A percentile compares a stretch with the other conserved stretches of the same genome.
Conservation (phyloP, 768 basidiomycete genomes). For the Rhodotorula kratochvilovae region DNA sequence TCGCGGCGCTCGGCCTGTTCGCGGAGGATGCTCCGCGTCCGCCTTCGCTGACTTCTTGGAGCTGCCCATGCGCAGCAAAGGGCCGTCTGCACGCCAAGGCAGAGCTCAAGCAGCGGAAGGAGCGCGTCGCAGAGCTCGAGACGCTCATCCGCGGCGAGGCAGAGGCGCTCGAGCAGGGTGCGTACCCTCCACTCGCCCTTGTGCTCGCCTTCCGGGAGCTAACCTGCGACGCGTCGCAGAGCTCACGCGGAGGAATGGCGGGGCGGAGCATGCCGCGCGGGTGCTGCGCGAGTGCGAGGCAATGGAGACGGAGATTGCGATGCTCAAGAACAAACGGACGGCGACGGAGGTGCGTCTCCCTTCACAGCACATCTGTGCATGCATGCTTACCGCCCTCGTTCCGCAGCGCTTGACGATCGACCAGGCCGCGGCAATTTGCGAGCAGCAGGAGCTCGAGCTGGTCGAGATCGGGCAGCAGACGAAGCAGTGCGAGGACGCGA, state of each 20-base stretch:
- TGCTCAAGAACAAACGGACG: slow-evolving; percentile 39
- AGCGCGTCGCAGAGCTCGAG: slow-evolving; percentile 24
- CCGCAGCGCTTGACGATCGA: slow-evolving; percentile 33
- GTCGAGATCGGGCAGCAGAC: slow-evolving; percentile 15
- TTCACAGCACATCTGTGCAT: background rate
- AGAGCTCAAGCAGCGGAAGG: slow-evolving; percentile 20
- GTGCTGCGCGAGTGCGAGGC: slow-evolving; percentile 28
- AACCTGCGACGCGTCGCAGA: background rate
- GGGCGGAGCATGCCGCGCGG: slow-evolving; percentile 13
- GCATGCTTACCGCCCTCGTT: background rate
- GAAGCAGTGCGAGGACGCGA: slow-evolving; percentile 18
- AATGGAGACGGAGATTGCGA: slow-evolving; percentile 40
- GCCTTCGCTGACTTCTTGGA: no score
- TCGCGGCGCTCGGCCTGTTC: no score
- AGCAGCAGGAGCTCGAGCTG: slow-evolving; percentile 20
- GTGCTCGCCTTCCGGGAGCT: background rate
- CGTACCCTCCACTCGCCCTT: background rate
- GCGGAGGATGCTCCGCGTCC: no score
- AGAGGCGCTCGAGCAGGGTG: slow-evolving; percentile 22
- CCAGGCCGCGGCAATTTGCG: slow-evolving; percentile 7
- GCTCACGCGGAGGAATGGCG: background rate
- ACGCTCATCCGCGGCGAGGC: slow-evolving; percentile 24
- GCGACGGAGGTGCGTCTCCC: slow-evolving; percentile 18
- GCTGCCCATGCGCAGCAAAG: background rate
- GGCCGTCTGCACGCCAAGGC: background rate